A percentile compares a stretch with the other conserved stretches of the same genome.
These are phyloP conservation scores for Euphrasia confusa DNA, from an alignment of 257 asterid genomes.

Conservation along the genomic window DNA sequence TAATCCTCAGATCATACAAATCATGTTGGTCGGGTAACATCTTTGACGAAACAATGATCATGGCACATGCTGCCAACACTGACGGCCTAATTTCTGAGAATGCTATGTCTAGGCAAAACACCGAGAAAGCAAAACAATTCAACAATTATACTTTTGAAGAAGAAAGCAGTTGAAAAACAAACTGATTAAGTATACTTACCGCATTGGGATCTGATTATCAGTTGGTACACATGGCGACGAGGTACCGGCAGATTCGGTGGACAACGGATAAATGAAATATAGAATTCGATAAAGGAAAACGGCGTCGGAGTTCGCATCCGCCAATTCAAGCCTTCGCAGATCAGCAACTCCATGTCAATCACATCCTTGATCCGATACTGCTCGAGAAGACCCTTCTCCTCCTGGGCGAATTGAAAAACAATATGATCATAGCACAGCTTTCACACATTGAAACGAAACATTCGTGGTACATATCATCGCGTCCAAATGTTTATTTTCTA, in stretches of 20 bases:
- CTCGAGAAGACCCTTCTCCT: no score
- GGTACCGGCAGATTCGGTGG: not conserved
- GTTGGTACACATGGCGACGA: not conserved
- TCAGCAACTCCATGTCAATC: constrained; percentile 3
- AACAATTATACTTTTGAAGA: no score
- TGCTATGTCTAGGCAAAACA: not conserved
- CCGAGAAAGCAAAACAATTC: not conserved
- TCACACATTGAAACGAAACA: not conserved
- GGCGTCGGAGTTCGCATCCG: constrained; percentile 9
- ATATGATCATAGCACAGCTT: no score
- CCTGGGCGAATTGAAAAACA: not conserved
- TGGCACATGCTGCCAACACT: constrained; percentile 5
- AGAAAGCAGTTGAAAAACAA: no score
- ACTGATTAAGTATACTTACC: not conserved
- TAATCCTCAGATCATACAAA: not conserved
- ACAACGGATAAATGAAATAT: not conserved
- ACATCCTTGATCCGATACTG: not conserved
- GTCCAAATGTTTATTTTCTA: no score
- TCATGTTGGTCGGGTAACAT: not conserved
- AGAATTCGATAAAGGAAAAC: not conserved
- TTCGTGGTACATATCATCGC: no score
- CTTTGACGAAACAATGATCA: not conserved
- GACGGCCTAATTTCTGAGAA: constrained; percentile 11
- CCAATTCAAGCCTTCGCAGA: constrained; percentile 9
- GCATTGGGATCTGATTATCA: constrained; percentile 11